Percentiles rank a stretch among this genome's conserved stretches.
Evolutionary conservation across 2,329 filamentous ascomycete species (phyloP).

Genomic region (Ascochyta viciae-villosae): DNA sequence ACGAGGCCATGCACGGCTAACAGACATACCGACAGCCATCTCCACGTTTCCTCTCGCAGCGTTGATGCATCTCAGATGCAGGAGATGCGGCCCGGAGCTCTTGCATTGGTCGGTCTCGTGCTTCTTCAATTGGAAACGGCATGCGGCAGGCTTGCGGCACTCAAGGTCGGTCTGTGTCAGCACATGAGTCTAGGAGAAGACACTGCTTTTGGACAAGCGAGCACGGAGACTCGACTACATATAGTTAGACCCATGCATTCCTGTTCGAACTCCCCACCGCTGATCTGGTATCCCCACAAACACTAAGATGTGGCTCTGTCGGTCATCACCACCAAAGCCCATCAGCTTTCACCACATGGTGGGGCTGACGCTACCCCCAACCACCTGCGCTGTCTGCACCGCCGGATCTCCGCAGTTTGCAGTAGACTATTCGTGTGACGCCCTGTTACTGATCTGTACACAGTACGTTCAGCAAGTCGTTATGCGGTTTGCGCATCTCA

Average conservation of each 20-base stretch:
- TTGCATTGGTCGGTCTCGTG: conserved; percentile 30
- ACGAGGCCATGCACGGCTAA: conserved; percentile 30
- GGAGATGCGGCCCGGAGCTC: conserved; percentile 21
- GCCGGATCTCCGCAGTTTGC: conserved; percentile 8
- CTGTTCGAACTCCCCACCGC: conserved; percentile 3
- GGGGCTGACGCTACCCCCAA: conserved; percentile 11
- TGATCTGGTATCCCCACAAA: conserved; percentile 23
- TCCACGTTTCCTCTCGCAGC: conserved; percentile 30
- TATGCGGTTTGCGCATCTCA: not conserved
- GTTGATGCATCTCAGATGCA: conserved; percentile 20
- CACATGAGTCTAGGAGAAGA: conserved; percentile 3
- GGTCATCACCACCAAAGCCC: conserved; percentile 14
- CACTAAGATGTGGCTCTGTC: conserved; percentile 23
- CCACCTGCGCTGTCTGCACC: conserved; percentile 3
- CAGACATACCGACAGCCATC: conserved; percentile 37
- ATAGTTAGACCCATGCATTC: conserved; percentile 6
- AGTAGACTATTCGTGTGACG: not conserved
- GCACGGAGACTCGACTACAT: conserved; percentile 10
- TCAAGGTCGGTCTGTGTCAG: conserved; percentile 19
- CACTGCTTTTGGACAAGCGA: conserved; percentile 6
- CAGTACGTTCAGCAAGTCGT: not conserved
- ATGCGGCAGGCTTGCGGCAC: conserved; percentile 19
- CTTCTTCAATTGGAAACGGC: conserved; percentile 13
- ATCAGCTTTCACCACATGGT: conserved; percentile 4
- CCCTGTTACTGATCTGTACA: not conserved